Evolutionary conservation across 495 filamentous ascomycete species (phyloP), one percentile per base, ranked within the genome.

Genomic region (Aspergillus haitiensis): DNA sequence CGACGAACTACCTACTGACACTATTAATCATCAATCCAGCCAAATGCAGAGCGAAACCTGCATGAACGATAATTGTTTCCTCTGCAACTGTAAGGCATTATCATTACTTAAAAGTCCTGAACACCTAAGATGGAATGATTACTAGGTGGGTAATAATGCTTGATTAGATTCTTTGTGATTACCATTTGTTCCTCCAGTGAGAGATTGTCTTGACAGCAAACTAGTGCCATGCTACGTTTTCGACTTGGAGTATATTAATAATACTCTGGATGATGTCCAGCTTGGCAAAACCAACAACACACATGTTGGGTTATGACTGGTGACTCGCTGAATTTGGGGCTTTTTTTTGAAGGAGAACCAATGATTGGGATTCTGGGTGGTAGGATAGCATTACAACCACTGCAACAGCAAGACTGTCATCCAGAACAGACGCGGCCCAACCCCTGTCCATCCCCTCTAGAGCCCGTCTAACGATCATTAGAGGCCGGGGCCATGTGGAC

Each of bases 381-480:
- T 51, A 54, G 55, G 55, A 62, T 44, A 46, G 18, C 21, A 27
- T 16, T 12, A 32, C n/a, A 47, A n/a, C 6, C 27, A n/a, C 6
- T n/a, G 33, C 21, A 37, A 46, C 6, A 36, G 40, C 4, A 56
- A 39, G 52, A 37, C 33, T 54, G 13, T 37, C 44, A 53, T 13
- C 13, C 31, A 53, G 34, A 39, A 42, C 15, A 47, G 44, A 47
- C 44, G n/a, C n/a, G 44, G 44, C 44, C 63, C 56, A 62, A 62
- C 60, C 64, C 64, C 66, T 68, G 66, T 52, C 54, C 53, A 54
- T 56, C 46, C 52, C 37, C 48, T 52, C 55, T 60, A 56, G 62
- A 46, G 60, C 56, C 57, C 62, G 59, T 64, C 57, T 63, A 58
- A 63, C 55, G 63, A 64, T 62, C 58, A 62, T 57, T 68, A 62